These are phyloP conservation scores for Apiospora hydei DNA, from an alignment of 2,329 filamentous ascomycete species.

Conservation along the genomic window DNA sequence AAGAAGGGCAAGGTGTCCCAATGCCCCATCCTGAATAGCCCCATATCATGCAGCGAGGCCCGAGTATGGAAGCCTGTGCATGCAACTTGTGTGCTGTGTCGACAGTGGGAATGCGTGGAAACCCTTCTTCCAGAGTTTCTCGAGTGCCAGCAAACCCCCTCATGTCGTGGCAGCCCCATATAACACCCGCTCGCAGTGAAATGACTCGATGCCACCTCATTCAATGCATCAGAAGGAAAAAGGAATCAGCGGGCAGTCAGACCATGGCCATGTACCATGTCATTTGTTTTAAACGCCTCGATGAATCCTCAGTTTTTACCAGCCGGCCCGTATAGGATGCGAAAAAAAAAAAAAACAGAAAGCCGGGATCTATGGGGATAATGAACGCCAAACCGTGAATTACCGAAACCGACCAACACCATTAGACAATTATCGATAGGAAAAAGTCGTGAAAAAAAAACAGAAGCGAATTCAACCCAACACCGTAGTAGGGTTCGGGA, in stretches of 20 bases:
- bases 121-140: constrained; percentile 15
- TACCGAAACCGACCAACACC: constrained; percentile 39
- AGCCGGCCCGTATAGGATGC: constrained; percentile 41
- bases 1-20: neutral
- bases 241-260: constrained; percentile 30
- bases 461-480: constrained; percentile 26
- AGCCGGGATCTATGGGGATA: constrained; percentile 40
- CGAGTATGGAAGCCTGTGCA: neutral
- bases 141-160: neutral
- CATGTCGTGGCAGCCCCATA: neutral
- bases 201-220: constrained; percentile 10
- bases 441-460: constrained; percentile 34
- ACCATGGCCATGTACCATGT: constrained; percentile 31
- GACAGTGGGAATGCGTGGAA: neutral
- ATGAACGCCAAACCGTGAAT: constrained; percentile 34
- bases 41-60: neutral
- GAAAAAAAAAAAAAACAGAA: constrained; percentile 36
- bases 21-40: neutral
- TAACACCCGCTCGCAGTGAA: constrained; percentile 4
- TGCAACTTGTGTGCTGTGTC: neutral
- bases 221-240: constrained; percentile 25
- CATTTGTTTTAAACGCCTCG: constrained; percentile 42
- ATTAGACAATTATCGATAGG: constrained; percentile 37
- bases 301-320: constrained; percentile 41
- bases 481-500: constrained; percentile 25